Evolutionary conservation across 495 filamentous ascomycete species (phyloP), one percentile per base, ranked within the genome.

Genomic region (Collariella sp.): DNA sequence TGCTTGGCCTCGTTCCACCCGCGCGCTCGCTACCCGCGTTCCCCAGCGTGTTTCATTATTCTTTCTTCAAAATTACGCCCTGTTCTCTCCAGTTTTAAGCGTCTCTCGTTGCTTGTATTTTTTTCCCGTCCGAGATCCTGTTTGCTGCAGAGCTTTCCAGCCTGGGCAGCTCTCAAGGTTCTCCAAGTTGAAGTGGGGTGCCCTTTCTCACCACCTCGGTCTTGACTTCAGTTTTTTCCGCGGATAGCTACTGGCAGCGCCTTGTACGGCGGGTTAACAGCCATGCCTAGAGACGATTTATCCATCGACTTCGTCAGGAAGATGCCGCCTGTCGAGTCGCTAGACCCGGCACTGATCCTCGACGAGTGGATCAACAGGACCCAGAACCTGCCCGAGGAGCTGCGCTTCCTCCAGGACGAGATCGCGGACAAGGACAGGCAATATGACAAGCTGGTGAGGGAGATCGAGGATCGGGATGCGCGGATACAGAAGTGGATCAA

Each of bases 401-500:
- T 97, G 51, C 83, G 83, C 33, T 91, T 95, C 74, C 74, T 96
- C 59, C 86, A 95, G 68, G 93, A 96, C 63, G 93, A 98, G 70
- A 89, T 97, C 29, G 80, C 85, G 62, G 87, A 89, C 54, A 96
- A 96, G 70, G 91, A 98, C 64, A 80, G 81, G 50, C 70, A 79
- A 36, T 85, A 91, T 62, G 78, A 85, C 60, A 87, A 91, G 34
- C 87, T 83, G 62, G 75, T 86, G 38, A 75, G 75, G 39, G 77
- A 79, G 19, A 89, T 94, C 73, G 84, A 84, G 56, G 82, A 84
- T 19, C 82, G 84, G 50, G 93, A 98, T 62, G 77, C 64, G 54
- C 86, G 83, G 59, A 79, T 98, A 47, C 93, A 98, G 67, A 95
- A 90, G 69, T 91, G 83, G 73, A 86, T 96, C 70, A 90, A 87